Percentiles rank a stretch among this genome's conserved stretches.
Conservation (phyloP, 2,329 filamentous ascomycete genomes). For the Hypoxylon rubiginosum region DNA sequence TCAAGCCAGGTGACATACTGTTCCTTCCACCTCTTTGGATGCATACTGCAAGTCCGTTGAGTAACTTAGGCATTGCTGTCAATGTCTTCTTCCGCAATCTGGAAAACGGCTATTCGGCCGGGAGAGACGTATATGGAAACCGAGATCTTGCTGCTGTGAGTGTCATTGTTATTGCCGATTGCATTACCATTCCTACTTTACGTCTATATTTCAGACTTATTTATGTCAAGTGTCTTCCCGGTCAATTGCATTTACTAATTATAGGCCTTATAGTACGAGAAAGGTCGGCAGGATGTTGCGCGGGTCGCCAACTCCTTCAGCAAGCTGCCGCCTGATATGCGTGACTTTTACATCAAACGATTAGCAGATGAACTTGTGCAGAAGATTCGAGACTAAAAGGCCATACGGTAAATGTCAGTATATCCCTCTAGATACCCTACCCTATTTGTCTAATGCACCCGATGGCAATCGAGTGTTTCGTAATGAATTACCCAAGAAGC, state of each 20-base stretch:
- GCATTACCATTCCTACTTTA: neutral
- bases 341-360: conserved; percentile 81
- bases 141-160: conserved; percentile 78
- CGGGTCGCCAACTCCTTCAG: conserved; percentile 75
- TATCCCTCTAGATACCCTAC: neutral
- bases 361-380: conserved; percentile 75
- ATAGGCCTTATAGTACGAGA: conserved; percentile 72
- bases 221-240: too few relatives aligned
- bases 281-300: conserved; percentile 78
- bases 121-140: conserved; percentile 90
- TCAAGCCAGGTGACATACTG: conserved; percentile 80
- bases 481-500: too few relatives aligned
- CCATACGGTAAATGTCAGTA: neutral
- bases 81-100: conserved; percentile 89
- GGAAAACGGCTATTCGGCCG: conserved; percentile 75
- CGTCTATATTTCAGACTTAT: neutral
- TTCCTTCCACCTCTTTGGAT: conserved; percentile 88
- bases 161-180: neutral
- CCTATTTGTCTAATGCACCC: neutral
- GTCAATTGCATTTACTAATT: conserved; percentile 16
- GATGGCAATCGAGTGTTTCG: neutral
- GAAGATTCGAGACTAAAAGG: conserved; percentile 34
- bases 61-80: conserved; percentile 78
- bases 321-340: conserved; percentile 73
- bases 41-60: conserved; percentile 76